Evolutionary conservation across 2,329 filamentous ascomycete species (phyloP), one percentile per base, ranked within the genome.

Genomic region (Penicillium griseofulvum): DNA sequence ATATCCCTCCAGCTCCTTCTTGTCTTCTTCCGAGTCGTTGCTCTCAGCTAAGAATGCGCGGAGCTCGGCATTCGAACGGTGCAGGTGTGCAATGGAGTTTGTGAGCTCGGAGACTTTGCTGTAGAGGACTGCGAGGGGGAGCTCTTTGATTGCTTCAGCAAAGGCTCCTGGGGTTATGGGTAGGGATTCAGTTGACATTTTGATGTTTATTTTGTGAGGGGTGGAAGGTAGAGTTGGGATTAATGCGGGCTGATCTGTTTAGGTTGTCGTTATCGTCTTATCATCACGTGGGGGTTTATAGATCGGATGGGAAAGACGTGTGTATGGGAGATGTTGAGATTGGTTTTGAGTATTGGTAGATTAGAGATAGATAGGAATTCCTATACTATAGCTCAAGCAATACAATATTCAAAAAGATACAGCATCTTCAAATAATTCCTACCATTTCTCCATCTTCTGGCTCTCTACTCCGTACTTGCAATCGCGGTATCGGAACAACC

Each of bases 51-150:
- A 65, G 63, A 80, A 86, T 6, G 78, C 74, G 46, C 79, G 73
- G 48, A 87, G 77, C 63, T 86, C 80, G 38, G 71, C 68, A 67
- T 87, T 87, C 12, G 81, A 84, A 45, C 75, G 75, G 42, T 78
- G 72, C 28, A 87, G 80, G 63, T 87, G 84, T 2, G 74, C 68
- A 64, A 86, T 82, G 55, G 78, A 82, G 73, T 87, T 87, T 41
- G 74, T 75, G 10, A 87, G 76, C 65, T 87, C 85, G 54, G 80
- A 77, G 54, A 80, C 81, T 76, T 87, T 87, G 66, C 78, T 74
- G 73, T 86, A 83, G 28, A 87, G 74, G 19, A 81, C 77, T 56
- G 81, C 78, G 60, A 86, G 71, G 10, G 83, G 80, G 8, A 87
- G 80, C 54, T 80, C 78, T 64, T 78, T 72, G 61, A 87, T 79